A percentile compares a stretch with the other conserved stretches of the same genome.
These are phyloP conservation scores for Thermomucor indicae-seudaticae DNA, from an alignment of 371 early-diverging fungal species.

Conservation along the genomic window DNA sequence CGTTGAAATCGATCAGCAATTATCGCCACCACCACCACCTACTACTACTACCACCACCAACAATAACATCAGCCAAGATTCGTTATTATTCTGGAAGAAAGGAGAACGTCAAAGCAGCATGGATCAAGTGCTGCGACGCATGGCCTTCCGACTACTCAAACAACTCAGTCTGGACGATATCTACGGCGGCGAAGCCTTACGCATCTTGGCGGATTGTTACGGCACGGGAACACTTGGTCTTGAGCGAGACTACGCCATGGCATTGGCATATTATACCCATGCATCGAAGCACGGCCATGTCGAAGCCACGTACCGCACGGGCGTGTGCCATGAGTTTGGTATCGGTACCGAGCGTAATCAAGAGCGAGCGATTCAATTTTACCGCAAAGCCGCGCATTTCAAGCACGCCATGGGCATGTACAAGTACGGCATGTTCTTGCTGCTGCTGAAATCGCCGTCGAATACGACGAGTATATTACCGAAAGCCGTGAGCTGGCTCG, in stretches of 20 bases:
- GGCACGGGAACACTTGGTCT: constrained; percentile 77
- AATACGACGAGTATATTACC: constrained; percentile 65
- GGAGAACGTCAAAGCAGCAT: no score
- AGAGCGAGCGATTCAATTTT: constrained; percentile 81
- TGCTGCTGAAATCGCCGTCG: constrained; percentile 73
- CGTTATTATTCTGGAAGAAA: no score
- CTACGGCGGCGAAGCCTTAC: constrained; percentile 79
- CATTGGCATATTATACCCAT: constrained; percentile 86
- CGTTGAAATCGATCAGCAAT: no score
- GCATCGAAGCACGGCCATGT: constrained; percentile 91
- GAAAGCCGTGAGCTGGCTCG: constrained; percentile 89
- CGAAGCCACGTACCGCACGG: constrained; percentile 92
- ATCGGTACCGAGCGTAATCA: constrained; percentile 87
- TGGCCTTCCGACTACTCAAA: constrained; percentile 10
- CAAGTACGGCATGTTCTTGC: constrained; percentile 83
- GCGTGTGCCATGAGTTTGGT: constrained; percentile 93
- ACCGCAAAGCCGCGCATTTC: constrained; percentile 87
- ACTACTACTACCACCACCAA: no score
- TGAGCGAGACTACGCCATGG: constrained; percentile 76
- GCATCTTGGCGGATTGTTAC: constrained; percentile 86
- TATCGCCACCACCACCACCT: no score
- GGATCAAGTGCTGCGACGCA: background rate
- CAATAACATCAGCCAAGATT: constrained; percentile 4
- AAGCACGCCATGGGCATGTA: constrained; percentile 94
- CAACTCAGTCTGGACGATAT: constrained; percentile 13